Conservation (phyloP, 139 green algal species). For the Yamagishiella unicocca region DNA sequence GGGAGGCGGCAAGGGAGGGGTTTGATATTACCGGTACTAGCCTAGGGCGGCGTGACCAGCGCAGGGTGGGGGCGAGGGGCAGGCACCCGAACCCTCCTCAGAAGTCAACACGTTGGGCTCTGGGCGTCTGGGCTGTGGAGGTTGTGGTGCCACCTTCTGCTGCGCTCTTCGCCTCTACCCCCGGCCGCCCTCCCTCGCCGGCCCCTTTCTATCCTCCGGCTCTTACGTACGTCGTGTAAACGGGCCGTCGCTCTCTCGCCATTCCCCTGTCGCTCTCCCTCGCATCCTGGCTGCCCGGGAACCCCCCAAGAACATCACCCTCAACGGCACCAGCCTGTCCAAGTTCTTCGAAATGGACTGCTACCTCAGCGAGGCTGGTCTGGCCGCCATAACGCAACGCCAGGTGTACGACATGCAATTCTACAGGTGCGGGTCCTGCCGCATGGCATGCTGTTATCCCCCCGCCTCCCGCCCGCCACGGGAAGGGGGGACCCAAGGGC, state of each 20-base stretch:
- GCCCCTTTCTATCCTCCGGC: neutral
- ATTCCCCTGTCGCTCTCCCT: too few relatives aligned
- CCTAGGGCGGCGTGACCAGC: too few relatives aligned
- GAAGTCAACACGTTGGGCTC: neutral
- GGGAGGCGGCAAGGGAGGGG: neutral
- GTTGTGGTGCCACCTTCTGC: neutral
- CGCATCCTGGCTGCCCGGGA: too few relatives aligned
- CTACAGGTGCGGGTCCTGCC: neutral
- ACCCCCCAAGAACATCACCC: neutral
- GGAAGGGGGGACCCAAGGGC: neutral
- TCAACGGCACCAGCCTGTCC: neutral
- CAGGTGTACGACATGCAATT: neutral
- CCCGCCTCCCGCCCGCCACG: too few relatives aligned
- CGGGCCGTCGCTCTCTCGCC: neutral
- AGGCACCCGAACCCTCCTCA: neutral
- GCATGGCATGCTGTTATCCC: neutral
- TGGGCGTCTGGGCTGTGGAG: neutral
- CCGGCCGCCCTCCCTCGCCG: neutral
- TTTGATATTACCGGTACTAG: neutral
- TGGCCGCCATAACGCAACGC: neutral
- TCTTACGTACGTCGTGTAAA: neutral
- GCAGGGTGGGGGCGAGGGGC: too few relatives aligned
- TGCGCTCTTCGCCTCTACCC: neutral
- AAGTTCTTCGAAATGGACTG: neutral
- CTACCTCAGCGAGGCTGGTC: neutral